These are phyloP conservation scores for Neurospora pannonica DNA, from an alignment of 495 filamentous ascomycete species.

Conservation along the genomic window DNA sequence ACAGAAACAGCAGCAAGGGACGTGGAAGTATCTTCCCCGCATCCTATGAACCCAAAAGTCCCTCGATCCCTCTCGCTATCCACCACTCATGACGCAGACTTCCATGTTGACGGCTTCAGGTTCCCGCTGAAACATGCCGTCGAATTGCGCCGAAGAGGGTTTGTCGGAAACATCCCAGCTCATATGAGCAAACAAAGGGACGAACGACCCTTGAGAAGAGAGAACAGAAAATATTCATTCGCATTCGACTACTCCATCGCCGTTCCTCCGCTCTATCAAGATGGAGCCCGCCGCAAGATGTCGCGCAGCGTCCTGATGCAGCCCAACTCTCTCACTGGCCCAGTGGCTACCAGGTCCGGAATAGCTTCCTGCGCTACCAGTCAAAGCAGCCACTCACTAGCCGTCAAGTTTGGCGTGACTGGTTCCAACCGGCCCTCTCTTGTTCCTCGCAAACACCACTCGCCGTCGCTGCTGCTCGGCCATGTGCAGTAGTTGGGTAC, in stretches of 20 bases:
- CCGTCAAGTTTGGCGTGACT: background rate
- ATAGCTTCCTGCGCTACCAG: background rate
- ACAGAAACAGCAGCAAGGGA: background rate
- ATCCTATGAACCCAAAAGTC: background rate
- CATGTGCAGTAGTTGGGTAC: background rate
- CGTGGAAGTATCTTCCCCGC: background rate
- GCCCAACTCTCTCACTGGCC: background rate
- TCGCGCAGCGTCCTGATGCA: background rate
- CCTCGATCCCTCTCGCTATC: background rate
- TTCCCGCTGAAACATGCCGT: background rate
- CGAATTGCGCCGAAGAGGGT: background rate
- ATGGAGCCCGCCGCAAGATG: background rate
- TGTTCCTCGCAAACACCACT: background rate
- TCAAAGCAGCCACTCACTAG: background rate
- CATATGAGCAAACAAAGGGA: background rate
- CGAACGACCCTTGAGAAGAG: background rate
- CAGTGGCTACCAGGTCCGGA: background rate
- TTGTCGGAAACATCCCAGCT: background rate
- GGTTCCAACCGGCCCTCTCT: background rate
- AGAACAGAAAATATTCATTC: background rate
- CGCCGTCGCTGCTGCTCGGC: background rate
- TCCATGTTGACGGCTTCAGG: background rate
- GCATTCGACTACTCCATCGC: background rate
- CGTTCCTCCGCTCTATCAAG: background rate
- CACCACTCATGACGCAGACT: background rate